phyloP scores from a whole-genome alignment of 306 rosid species.

The Medicago truncatula region MtrunA17r5.0-ANR NC_053045.1:52340001-52340500 shows the following conservation, averaged over 20 bases:
- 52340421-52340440: constrained; percentile 25
- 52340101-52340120: constrained; percentile 4
- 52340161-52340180: constrained; percentile 23
- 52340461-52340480: too few species aligned
- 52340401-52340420: constrained; percentile 29
- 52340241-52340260: constrained; percentile 10
- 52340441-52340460: too few species aligned
- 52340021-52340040: constrained; percentile 44
- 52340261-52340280: constrained; percentile 31
- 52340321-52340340: constrained; percentile 40
- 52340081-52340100: constrained; percentile 34
- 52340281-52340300: constrained; percentile 11
- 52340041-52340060: constrained; percentile 39
- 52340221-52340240: constrained; percentile 19
- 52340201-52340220: constrained; percentile 18
- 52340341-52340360: constrained; percentile 12
- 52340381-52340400: constrained; percentile 36
- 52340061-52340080: background rate
- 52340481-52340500: too few species aligned
- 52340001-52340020: constrained; percentile 59
- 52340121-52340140: constrained; percentile 13
- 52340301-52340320: constrained; percentile 36
- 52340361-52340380: constrained; percentile 37
- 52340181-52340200: background rate
- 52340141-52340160: background rate